phyloP scores from a whole-genome alignment of 371 early-diverging fungal genomes.

The Mucor irregularis region DNA sequence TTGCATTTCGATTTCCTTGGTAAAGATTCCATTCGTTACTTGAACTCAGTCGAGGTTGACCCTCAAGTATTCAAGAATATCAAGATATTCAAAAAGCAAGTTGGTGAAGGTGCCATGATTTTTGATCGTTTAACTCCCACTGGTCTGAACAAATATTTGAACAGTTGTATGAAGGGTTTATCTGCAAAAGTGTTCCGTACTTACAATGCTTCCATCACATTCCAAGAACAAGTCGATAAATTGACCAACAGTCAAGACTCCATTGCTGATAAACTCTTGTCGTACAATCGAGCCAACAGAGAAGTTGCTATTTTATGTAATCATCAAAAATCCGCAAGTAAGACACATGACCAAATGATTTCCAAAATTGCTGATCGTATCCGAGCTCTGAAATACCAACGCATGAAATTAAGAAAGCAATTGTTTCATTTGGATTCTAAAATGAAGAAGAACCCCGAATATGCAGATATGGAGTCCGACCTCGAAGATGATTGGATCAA shows the following conservation, averaged over 20 bases:
- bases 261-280: conserved; percentile 83
- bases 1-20: conserved; percentile 96
- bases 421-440: conserved; percentile 73
- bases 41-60: conserved; percentile 84
- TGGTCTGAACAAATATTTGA: conserved; percentile 86
- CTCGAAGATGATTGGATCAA: conserved; percentile 82
- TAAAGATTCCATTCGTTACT: conserved; percentile 96
- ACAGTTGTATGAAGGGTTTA: conserved; percentile 85
- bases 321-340: conserved; percentile 91
- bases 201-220: conserved; percentile 93
- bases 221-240: conserved; percentile 83
- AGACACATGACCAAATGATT: conserved; percentile 81
- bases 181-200: conserved; percentile 99
- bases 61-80: conserved; percentile 92
- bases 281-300: conserved; percentile 96
- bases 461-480: conserved; percentile 71
- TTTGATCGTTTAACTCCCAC: conserved; percentile 88
- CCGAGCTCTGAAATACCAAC: conserved; percentile 82
- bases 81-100: conserved; percentile 77
- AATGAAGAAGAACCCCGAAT: conserved; percentile 69
- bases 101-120: conserved; percentile 64
- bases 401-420: conserved; percentile 65
- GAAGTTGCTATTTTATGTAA: conserved; percentile 97
- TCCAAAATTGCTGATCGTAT: conserved; percentile 79
- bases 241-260: conserved; percentile 71